Conservation (phyloP, 495 filamentous ascomycete genomes). For the Daldinia vernicosa region DNA sequence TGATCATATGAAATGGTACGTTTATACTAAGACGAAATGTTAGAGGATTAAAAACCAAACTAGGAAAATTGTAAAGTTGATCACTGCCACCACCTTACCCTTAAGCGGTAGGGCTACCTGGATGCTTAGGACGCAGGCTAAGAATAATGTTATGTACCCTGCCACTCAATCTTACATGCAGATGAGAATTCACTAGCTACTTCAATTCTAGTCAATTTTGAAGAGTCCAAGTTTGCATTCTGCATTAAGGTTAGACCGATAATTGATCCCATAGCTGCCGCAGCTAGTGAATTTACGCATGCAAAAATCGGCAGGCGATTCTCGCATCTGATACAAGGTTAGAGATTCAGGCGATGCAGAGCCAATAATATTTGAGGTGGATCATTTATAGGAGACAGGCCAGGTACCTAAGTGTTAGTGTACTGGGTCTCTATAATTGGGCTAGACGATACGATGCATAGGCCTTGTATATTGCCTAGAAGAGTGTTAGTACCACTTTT, state of each 20-base stretch:
- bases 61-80: constrained; percentile 21
- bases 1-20: background rate
- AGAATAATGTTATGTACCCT: constrained; percentile 14
- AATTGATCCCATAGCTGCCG: background rate
- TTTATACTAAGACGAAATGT: background rate
- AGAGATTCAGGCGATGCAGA: constrained; percentile 21
- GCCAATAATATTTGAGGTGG: constrained; percentile 21
- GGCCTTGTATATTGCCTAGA: constrained; percentile 19
- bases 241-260: background rate
- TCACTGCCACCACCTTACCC: constrained; percentile 28
- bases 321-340: constrained; percentile 21
- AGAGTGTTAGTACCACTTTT: constrained; percentile 14
- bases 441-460: constrained; percentile 7
- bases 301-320: constrained; percentile 12
- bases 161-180: constrained; percentile 29
- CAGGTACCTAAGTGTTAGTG: background rate
- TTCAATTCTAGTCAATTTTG: background rate
- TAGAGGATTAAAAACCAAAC: constrained; percentile 7
- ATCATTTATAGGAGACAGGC: constrained; percentile 20
- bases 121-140: background rate
- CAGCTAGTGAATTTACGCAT: constrained; percentile 6
- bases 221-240: background rate
- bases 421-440: constrained; percentile 8
- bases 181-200: background rate
- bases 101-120: background rate